Conservation (phyloP, 2,329 filamentous ascomycete species). For the Penicillium sp. region DNA sequence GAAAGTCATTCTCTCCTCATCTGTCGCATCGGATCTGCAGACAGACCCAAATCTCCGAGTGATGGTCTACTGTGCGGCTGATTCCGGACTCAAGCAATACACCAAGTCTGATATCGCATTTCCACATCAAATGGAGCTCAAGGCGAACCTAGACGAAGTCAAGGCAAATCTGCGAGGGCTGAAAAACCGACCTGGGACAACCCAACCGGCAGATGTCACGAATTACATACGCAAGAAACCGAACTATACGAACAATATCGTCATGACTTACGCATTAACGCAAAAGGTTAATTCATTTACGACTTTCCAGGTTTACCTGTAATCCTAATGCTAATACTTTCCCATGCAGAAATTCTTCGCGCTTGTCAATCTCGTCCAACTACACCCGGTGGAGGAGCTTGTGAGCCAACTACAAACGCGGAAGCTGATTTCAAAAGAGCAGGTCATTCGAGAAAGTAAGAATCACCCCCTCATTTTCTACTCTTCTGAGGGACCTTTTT, state of each 20-base stretch:
- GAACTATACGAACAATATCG: slow-evolving; percentile 74
- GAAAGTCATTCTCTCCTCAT: slow-evolving; percentile 61
- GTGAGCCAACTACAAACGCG: slow-evolving; percentile 68
- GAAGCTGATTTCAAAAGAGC: slow-evolving; percentile 76
- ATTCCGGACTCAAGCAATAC: slow-evolving; percentile 63
- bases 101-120: slow-evolving; percentile 74
- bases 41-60: slow-evolving; percentile 68
- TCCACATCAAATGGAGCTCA: slow-evolving; percentile 89
- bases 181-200: slow-evolving; percentile 96
- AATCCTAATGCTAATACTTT: background rate
- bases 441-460: slow-evolving; percentile 81
- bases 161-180: slow-evolving; percentile 92
- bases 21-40: slow-evolving; percentile 60
- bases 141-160: slow-evolving; percentile 84
- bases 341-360: slow-evolving; percentile 69
- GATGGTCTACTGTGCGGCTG: slow-evolving; percentile 81
- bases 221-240: slow-evolving; percentile 68
- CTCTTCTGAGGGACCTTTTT: slow-evolving; percentile 4
- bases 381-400: slow-evolving; percentile 72
- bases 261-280: slow-evolving; percentile 91
- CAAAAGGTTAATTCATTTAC: slow-evolving; percentile 66
- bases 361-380: slow-evolving; percentile 74
- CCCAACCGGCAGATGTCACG: slow-evolving; percentile 90
- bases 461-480: background rate
- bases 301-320: background rate